Percentiles rank a stretch among this genome's conserved stretches.
These are phyloP conservation scores for Arthrinium phaeospermum DNA, from an alignment of 2,329 filamentous ascomycete genomes.

Conservation along the genomic window DNA sequence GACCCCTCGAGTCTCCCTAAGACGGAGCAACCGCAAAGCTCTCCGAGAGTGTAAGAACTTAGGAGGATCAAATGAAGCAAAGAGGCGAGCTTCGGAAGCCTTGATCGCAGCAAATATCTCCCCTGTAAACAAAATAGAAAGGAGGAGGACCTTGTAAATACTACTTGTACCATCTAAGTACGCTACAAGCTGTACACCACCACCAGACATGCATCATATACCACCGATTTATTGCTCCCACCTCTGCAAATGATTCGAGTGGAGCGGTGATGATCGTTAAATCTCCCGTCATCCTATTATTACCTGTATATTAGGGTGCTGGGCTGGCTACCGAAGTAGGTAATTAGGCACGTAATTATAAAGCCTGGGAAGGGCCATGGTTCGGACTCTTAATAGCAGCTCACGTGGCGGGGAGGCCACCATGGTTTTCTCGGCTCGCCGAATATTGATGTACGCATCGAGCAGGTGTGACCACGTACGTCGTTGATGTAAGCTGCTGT, in stretches of 20 bases:
- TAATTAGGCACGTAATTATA: not conserved
- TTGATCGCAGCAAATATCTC: not conserved
- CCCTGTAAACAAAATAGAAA: not conserved
- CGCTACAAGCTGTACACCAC: not conserved
- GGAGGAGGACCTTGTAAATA: slow-evolving; percentile 10
- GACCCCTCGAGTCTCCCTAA: slow-evolving; percentile 30
- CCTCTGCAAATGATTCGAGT: not conserved
- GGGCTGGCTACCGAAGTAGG: not conserved
- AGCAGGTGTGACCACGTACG: too few species aligned
- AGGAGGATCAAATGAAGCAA: not conserved
- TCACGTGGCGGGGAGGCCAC: too few species aligned
- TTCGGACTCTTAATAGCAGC: too few species aligned
- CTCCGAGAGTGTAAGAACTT: slow-evolving; percentile 23
- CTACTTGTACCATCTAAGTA: slow-evolving; percentile 1
- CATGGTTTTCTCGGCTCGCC: too few species aligned
- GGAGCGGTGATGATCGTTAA: not conserved
- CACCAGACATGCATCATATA: not conserved
- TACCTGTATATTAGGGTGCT: not conserved
- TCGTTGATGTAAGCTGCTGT: not conserved
- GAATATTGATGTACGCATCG: too few species aligned
- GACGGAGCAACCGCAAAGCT: slow-evolving; percentile 28
- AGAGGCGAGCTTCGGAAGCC: not conserved
- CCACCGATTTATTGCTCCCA: not conserved
- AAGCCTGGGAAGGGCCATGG: too few species aligned
- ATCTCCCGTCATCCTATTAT: not conserved